Evolutionary conservation across 1,284 basidiomycete species (phyloP), one percentile per base, ranked within the genome.

Genomic region (Cryptococcus sp.): DNA sequence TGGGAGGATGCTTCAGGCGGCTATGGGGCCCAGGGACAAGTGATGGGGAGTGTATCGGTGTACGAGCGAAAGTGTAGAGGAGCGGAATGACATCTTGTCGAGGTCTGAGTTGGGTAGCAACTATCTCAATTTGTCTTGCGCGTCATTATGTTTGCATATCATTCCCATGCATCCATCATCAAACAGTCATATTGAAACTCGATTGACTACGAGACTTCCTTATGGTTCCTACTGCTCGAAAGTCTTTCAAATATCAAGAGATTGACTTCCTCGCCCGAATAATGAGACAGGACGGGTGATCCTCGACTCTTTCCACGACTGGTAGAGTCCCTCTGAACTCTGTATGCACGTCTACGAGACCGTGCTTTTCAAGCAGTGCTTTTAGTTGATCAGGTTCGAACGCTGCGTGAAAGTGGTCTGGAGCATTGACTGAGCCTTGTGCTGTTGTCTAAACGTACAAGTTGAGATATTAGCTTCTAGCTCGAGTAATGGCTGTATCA

Each of bases 261-360:
- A 34, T 34, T 34, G 57, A 39, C 50, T 63, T 66, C 40, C 57
- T 53, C 17, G 60, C 68, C 22, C 65, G 48, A 17, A 57, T 63
- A 25, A 70, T 51, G 26, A 70, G 46, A 52, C 67, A 63, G 11
- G 61, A 58, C 11, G 61, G 50, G 19, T 54, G 43, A 17, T 60
- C 54, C 3, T 58, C 49, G 29, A 34, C 29, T 10, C 13, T 34
- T 15, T 53, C 54, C 40, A 61, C 69, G 3, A 73, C 64, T 1
- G 69, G 68, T 22, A 73, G 52, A 10, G 49, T 55, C 22, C 64
- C 64, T 40, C 62, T 59, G 19, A 64, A 46, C 48, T 70, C 62
- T 3, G 58, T 61, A 26, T 66, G 62, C 1, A 61, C 59, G 29
- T 68, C 61, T 8, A 43, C 54, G 26, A 73, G 65, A 3, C 73